Conservation (phyloP, 2,329 filamentous ascomycete species). For the Moelleriella libera region DNA sequence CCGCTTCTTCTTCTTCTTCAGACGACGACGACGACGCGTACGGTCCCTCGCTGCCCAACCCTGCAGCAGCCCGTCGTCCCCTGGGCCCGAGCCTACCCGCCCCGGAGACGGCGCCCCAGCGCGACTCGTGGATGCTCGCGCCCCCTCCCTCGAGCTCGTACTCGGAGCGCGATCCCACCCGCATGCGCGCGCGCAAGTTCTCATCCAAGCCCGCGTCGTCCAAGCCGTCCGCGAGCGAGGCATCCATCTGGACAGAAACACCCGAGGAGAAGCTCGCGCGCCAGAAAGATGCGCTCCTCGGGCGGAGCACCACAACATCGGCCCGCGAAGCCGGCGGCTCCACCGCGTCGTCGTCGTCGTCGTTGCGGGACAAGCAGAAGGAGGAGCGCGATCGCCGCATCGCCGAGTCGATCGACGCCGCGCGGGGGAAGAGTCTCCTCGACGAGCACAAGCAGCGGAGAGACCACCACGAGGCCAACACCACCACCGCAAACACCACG, state of each 20-base stretch:
- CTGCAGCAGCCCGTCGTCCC: slow-evolving; percentile 28
- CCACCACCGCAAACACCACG: too few species aligned
- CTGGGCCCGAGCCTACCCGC: slow-evolving; percentile 20
- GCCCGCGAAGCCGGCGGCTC: slow-evolving; percentile 24
- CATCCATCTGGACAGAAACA: slow-evolving; percentile 75
- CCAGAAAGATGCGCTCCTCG: slow-evolving; percentile 69
- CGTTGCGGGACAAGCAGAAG: slow-evolving; percentile 30
- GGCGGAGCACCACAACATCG: slow-evolving; percentile 28
- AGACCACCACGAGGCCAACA: slow-evolving; percentile 18
- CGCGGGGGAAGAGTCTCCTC: slow-evolving; percentile 42
- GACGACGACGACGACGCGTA: slow-evolving; percentile 34
- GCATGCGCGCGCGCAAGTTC: slow-evolving; percentile 71
- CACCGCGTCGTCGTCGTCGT: slow-evolving; percentile 19
- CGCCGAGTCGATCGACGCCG: slow-evolving; percentile 34
- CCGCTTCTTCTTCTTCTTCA: slow-evolving; percentile 24
- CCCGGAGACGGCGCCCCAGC: slow-evolving; percentile 36
- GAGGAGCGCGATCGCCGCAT: slow-evolving; percentile 36
- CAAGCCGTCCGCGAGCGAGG: slow-evolving; percentile 31
- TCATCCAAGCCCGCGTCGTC: slow-evolving; percentile 36
- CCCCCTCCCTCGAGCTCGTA: slow-evolving; percentile 39
- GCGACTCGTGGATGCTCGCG: slow-evolving; percentile 77
- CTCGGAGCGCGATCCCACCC: slow-evolving; percentile 65
- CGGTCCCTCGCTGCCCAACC: slow-evolving; percentile 35
- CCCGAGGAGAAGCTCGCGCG: slow-evolving; percentile 75
- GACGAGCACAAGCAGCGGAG: slow-evolving; percentile 35